phyloP scores from a whole-genome alignment of 2,329 filamentous ascomycete species.

The Alternaria conjuncta region DNA sequence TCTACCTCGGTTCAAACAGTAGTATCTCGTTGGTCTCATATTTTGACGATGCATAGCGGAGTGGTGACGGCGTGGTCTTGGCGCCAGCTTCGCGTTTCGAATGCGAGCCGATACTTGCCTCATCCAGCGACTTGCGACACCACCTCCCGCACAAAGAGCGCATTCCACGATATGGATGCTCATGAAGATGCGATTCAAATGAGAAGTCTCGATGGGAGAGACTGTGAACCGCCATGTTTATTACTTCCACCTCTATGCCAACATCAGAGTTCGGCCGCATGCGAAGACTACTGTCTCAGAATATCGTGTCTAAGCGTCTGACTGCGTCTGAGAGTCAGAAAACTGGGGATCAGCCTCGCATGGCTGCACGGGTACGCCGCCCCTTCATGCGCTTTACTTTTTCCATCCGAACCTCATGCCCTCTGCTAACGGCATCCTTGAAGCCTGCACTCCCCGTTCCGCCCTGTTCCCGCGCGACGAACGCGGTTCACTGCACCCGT shows the following conservation, averaged over 20 bases:
- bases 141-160: not conserved
- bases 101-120: conserved; percentile 4
- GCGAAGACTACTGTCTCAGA: conserved; percentile 9
- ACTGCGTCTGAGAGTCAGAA: not conserved
- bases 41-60: not conserved
- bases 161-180: not conserved
- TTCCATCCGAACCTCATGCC: not conserved
- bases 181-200: not conserved
- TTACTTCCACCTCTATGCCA: not conserved
- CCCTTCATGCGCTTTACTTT: conserved; percentile 10
- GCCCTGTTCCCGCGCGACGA: not conserved
- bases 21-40: not conserved
- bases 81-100: conserved; percentile 14
- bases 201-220: not conserved
- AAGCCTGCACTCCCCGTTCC: not conserved
- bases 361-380: not conserved
- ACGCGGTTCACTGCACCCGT: not conserved
- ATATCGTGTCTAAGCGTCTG: conserved; percentile 5
- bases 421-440: conserved; percentile 2
- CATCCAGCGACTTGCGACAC: conserved; percentile 8
- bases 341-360: conserved; percentile 8
- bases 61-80: conserved; percentile 4
- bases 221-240: not conserved
- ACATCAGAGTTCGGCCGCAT: not conserved
- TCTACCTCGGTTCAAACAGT: not conserved